A percentile compares a stretch with the other conserved stretches of the same genome.
phyloP scores from a whole-genome alignment of 2,329 filamentous ascomycete genomes.

The Aspergillus pseudoglaucus region DNA sequence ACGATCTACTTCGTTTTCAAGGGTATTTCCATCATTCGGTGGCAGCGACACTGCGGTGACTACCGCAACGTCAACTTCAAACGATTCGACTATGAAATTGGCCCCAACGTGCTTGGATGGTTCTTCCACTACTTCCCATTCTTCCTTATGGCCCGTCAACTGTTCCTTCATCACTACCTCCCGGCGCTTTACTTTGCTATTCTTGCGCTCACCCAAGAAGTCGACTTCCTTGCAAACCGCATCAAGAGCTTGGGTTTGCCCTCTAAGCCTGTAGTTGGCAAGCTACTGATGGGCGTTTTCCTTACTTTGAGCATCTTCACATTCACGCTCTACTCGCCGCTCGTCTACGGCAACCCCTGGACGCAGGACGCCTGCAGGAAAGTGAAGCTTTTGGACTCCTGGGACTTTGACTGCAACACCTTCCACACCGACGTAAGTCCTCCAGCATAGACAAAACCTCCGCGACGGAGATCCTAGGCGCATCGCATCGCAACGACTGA shows the following conservation, averaged over 20 bases:
- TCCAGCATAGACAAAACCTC: constrained; percentile 25
- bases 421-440: constrained; percentile 79
- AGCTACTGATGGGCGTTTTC: constrained; percentile 65
- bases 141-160: constrained; percentile 94
- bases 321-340: constrained; percentile 78
- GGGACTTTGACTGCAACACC: constrained; percentile 98
- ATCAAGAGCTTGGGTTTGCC: constrained; percentile 62
- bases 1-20: constrained; percentile 76
- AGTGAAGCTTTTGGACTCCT: constrained; percentile 78
- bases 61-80: constrained; percentile 80
- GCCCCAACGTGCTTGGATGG: constrained; percentile 85
- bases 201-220: constrained; percentile 78
- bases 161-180: constrained; percentile 98
- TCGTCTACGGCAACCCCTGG: constrained; percentile 92
- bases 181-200: constrained; percentile 94
- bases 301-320: constrained; percentile 66
- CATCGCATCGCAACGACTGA: constrained; percentile 19
- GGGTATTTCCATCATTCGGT: constrained; percentile 76
- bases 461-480: constrained; percentile 18
- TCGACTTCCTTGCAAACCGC: constrained; percentile 75
- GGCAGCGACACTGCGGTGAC: constrained; percentile 89
- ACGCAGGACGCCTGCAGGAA: constrained; percentile 79
- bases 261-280: constrained; percentile 66
- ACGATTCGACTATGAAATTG: constrained; percentile 95
- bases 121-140: constrained; percentile 98